Base-by-base conservation (phyloP, 257 asterid species). In the Fraxinus quadrangulata region DNA sequence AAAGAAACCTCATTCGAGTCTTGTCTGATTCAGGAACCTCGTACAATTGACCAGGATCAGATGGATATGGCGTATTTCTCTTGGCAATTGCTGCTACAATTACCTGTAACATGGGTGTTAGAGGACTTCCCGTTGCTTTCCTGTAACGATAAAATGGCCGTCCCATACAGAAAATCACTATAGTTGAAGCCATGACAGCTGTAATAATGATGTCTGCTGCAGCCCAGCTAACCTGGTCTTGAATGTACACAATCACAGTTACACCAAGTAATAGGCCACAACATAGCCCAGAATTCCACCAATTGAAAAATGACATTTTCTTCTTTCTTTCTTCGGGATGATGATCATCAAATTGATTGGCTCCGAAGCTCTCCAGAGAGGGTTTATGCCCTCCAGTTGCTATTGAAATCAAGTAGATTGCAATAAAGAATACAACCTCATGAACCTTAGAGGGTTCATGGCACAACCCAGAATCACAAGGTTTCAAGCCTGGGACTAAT, bases 351-450 rank as follows among this genome's bases (percentile, higher is more conserved):
- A 96, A 96, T 75, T 96, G 99, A 49, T 96, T 96, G 2, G 98
- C 99, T 23, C 99, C 99, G 71, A 96, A 96, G 89, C 99, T 93
- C 87, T 96, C 96, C 9, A 96, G 84, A 1, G 96, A 85, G 2
- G 99, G 97, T 85, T 92, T 96, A 74, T 92, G 96, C 72, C 97
- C 97, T 2, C 98, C 98, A 0, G 99, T 93, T 45, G 94, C 99
- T 0, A 88, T 65, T 6, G 99, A 93, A 80, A 96, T 83, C 85
- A 90, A 78, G 85, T 95, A 95, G 26, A 95, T 86, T 0, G 96
- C 96, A 0, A 90, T 78, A 81, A 93, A 93, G 91, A 95, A 95
- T 66, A 88, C 71, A 3, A 83, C 67, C 75, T 80, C 90, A 36
- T 95, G 99, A 61, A 85, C 72, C 67, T 65, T 81, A 10, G 87